A percentile compares a stretch with the other conserved stretches of the same genome.
These are phyloP conservation scores for Clausena lansium DNA, from an alignment of 345 rosid genomes.

Conservation along the genomic window DNA sequence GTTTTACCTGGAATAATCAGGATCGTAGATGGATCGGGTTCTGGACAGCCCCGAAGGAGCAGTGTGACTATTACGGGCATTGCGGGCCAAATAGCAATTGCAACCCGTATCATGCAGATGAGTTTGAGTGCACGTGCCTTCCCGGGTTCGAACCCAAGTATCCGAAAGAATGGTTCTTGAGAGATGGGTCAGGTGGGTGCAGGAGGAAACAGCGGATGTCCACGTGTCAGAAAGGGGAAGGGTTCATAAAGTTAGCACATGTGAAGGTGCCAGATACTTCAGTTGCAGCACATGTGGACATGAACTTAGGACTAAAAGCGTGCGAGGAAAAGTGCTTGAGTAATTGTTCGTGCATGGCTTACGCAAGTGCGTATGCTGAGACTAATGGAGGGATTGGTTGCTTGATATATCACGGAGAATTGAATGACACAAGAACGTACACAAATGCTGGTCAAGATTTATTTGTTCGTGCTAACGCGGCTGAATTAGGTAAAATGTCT, in stretches of 20 bases:
- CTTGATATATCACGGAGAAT: slow-evolving; percentile 47
- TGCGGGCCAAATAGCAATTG: slow-evolving; percentile 60
- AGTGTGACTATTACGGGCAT: slow-evolving; percentile 51
- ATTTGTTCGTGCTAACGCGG: slow-evolving; percentile 44
- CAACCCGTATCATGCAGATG: slow-evolving; percentile 21
- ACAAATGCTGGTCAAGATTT: slow-evolving; percentile 48
- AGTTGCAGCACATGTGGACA: slow-evolving; percentile 25
- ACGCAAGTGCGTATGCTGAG: slow-evolving; percentile 47
- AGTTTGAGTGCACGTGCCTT: slow-evolving; percentile 51
- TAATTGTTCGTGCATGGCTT: slow-evolving; percentile 61
- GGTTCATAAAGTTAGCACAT: slow-evolving; percentile 40
- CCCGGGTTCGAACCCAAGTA: slow-evolving; percentile 66
- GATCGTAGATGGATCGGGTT: slow-evolving; percentile 37
- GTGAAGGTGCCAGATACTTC: slow-evolving; percentile 59
- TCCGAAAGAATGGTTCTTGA: slow-evolving; percentile 37
- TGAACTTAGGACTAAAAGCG: slow-evolving; percentile 35
- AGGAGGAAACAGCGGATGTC: slow-evolving; percentile 22
- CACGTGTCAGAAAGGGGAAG: slow-evolving; percentile 37
- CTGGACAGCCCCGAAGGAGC: slow-evolving; percentile 51
- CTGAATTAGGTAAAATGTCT: slow-evolving; percentile 42
- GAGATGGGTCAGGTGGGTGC: slow-evolving; percentile 54
- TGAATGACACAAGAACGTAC: slow-evolving; percentile 42
- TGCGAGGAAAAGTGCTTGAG: slow-evolving; percentile 41
- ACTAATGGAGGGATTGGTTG: slow-evolving; percentile 45
- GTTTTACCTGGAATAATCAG: slow-evolving; percentile 47